phyloP scores from a whole-genome alignment of 2,329 filamentous ascomycete species.

The Alternaria atra region DNA sequence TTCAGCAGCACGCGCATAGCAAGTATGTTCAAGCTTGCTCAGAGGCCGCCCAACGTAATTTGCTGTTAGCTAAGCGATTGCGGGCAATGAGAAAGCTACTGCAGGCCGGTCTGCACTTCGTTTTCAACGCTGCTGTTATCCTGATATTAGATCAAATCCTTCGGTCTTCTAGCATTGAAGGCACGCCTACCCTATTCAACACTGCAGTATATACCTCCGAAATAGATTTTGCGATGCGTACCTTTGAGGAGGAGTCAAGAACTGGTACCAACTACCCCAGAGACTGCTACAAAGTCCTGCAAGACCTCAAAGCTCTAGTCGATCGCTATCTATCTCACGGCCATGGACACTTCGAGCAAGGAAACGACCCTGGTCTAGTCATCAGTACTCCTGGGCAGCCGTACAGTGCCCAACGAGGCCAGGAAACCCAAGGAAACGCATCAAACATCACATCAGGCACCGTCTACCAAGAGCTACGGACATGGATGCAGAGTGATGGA shows the following conservation, averaged over 20 bases:
- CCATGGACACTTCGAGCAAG: constrained; percentile 1
- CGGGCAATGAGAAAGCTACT: constrained; percentile 25
- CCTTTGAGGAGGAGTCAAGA: constrained; percentile 33
- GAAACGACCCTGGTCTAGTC: constrained; percentile 1
- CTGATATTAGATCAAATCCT: constrained; percentile 35
- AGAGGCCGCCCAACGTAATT: constrained; percentile 31
- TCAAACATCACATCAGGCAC: constrained; percentile 1
- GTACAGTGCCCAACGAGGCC: neutral
- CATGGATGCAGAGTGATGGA: constrained; percentile 29
- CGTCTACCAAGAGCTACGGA: constrained; percentile 26
- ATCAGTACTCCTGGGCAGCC: neutral
- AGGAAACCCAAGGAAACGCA: constrained; percentile 3
- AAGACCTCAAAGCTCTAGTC: constrained; percentile 33
- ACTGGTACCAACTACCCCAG: constrained; percentile 36
- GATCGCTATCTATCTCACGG: constrained; percentile 26
- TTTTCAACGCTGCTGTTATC: constrained; percentile 41
- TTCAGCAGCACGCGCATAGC: constrained; percentile 21
- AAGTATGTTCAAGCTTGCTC: constrained; percentile 25
- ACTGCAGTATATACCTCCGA: constrained; percentile 8
- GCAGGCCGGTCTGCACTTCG: constrained; percentile 37
- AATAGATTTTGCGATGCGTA: constrained; percentile 34
- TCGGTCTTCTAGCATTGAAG: neutral
- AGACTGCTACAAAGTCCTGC: constrained; percentile 36
- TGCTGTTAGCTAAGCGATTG: constrained; percentile 27
- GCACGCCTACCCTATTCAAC: neutral